Evolutionary conservation across 345 rosid species (phyloP).

Genomic region (Anastatica hierochuntica): DNA sequence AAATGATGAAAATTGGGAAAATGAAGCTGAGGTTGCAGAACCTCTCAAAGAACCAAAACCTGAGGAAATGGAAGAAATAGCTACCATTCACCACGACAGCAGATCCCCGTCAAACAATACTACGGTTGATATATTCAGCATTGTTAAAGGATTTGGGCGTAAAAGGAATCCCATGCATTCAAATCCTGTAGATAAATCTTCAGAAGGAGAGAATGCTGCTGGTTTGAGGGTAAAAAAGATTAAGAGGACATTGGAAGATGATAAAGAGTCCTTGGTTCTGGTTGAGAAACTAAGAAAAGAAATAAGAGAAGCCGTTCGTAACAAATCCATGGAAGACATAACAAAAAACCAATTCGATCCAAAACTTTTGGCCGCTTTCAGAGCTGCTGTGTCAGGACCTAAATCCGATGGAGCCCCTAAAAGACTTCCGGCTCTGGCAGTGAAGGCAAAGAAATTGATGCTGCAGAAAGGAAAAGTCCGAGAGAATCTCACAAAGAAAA

Average conservation of each 20-base stretch:
- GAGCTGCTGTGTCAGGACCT: conserved; percentile 68
- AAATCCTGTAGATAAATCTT: conserved; percentile 32
- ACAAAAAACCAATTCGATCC: conserved; percentile 71
- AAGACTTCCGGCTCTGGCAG: conserved; percentile 44
- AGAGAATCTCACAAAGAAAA: conserved; percentile 89
- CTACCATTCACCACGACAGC: conserved; percentile 27
- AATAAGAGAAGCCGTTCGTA: conserved; percentile 80
- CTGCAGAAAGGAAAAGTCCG: conserved; percentile 96
- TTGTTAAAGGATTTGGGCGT: conserved; percentile 46
- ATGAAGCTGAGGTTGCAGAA: conserved; percentile 27
- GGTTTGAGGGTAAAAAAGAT: conserved; percentile 92
- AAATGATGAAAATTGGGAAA: conserved; percentile 28
- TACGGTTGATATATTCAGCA: conserved; percentile 52
- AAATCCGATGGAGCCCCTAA: conserved; percentile 51
- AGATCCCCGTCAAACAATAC: conserved; percentile 31
- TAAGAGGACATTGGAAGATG: conserved; percentile 57
- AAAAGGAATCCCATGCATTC: conserved; percentile 23
- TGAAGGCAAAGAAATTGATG: conserved; percentile 70
- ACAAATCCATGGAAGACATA: conserved; percentile 49
- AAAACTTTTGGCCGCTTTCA: conserved; percentile 87
- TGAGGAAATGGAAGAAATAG: conserved; percentile 31
- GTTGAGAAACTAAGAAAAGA: conserved; percentile 82
- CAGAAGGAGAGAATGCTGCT: conserved; percentile 43
- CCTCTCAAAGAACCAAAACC: conserved; percentile 35
- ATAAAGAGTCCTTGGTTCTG: conserved; percentile 52